Evolutionary conservation across 1,284 basidiomycete genomes (phyloP).

Genomic region (Chalciporus sp.): DNA sequence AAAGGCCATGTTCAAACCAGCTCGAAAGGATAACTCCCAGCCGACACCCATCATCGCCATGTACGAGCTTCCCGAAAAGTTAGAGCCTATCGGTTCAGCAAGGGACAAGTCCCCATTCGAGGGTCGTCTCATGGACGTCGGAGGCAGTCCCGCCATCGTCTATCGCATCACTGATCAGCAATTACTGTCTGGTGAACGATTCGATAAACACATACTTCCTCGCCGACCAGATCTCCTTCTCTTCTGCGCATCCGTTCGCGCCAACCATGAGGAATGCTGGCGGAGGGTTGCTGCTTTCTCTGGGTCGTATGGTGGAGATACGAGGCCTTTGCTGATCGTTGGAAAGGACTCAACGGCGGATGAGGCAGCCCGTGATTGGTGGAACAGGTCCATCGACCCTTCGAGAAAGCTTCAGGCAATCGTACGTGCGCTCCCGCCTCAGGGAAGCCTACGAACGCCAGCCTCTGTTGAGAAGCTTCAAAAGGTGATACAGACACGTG

Average conservation of each 20-base stretch:
- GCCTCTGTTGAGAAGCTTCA: constrained; percentile 12
- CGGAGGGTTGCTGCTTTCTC: constrained; percentile 19
- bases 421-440: constrained; percentile 25
- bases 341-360: constrained; percentile 27
- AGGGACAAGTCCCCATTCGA: constrained; percentile 21
- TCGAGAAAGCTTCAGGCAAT: constrained; percentile 20
- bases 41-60: constrained; percentile 21
- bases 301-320: constrained; percentile 29
- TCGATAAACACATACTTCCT: constrained; percentile 27
- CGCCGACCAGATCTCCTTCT: constrained; percentile 32
- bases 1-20: constrained; percentile 25
- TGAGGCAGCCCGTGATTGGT: constrained; percentile 24
- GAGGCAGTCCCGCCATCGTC: constrained; percentile 20
- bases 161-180: constrained; percentile 26
- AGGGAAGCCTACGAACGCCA: not conserved
- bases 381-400: constrained; percentile 10
- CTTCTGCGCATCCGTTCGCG: constrained; percentile 21
- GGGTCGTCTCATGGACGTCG: constrained; percentile 22
- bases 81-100: constrained; percentile 5
- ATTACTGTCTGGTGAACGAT: constrained; percentile 21
- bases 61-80: constrained; percentile 23
- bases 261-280: constrained; percentile 9
- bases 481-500: constrained; percentile 23
- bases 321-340: constrained; percentile 28
- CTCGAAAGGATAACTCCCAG: constrained; percentile 2